These are phyloP conservation scores for Fusarium palustre DNA, from an alignment of 2,329 filamentous ascomycete species.

Conservation along the genomic window DNA sequence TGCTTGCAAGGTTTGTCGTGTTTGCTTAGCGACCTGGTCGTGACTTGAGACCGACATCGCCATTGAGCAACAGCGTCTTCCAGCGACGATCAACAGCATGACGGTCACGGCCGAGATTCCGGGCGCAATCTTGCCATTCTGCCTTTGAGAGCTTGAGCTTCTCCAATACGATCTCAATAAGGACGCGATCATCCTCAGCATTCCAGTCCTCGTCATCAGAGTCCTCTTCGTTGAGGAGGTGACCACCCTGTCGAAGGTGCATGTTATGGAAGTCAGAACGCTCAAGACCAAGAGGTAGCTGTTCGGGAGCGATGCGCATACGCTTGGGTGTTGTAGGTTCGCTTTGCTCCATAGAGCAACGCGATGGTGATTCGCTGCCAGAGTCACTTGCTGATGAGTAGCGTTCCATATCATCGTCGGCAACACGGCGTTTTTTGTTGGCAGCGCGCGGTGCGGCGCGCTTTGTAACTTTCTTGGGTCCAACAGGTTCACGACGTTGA, in stretches of 20 bases:
- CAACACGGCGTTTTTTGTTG: slow-evolving; percentile 65
- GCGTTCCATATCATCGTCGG: slow-evolving; percentile 60
- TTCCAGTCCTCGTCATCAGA: slow-evolving; percentile 67
- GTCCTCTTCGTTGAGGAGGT: slow-evolving; percentile 54
- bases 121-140: slow-evolving; percentile 76
- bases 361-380: slow-evolving; percentile 48
- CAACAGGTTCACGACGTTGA: slow-evolving; percentile 49
- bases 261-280: slow-evolving; percentile 67
- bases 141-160: slow-evolving; percentile 73
- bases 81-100: slow-evolving; percentile 68
- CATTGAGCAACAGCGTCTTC: slow-evolving; percentile 70
- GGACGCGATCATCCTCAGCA: slow-evolving; percentile 71
- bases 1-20: slow-evolving; percentile 52
- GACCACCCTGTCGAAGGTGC: slow-evolving; percentile 46
- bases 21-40: slow-evolving; percentile 59
- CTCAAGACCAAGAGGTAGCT: slow-evolving; percentile 69
- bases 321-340: slow-evolving; percentile 69
- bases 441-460: slow-evolving; percentile 60
- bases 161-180: slow-evolving; percentile 75
- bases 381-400: slow-evolving; percentile 55
- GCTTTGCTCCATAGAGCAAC: slow-evolving; percentile 33
- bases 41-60: slow-evolving; percentile 69
- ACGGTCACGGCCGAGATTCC: slow-evolving; percentile 70
- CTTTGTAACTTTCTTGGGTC: slow-evolving; percentile 64
- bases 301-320: slow-evolving; percentile 69